Evolutionary conservation across 805 yeast species (phyloP), one percentile per base, ranked within the genome.

Genomic region (Wickerhamiella kazuoi): DNA sequence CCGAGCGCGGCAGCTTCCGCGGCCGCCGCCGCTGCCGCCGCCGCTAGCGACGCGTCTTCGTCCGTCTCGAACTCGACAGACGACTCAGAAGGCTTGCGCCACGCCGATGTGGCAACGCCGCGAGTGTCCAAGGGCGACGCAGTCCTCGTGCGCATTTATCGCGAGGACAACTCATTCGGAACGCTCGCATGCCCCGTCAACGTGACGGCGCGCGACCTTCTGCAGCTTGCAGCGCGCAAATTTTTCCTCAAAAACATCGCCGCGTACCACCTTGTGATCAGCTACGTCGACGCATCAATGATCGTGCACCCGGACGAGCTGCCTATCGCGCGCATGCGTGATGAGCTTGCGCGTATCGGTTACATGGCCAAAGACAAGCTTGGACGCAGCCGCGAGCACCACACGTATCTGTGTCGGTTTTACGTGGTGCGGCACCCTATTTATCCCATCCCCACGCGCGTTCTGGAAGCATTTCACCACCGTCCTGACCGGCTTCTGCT

Each of bases 151-250:
- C 73, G 94, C 44, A 76, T 87, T 1, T 84, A 79, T 61, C 74
- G 79, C 42, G 79, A 74, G 38, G 93, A 81, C 42, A 86, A 83
- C 49, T 79, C 84, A 9, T 81, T 83, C 46, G 79, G 90, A 14
- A 81, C 94, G 1, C 61, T 87, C 17, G 73, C 84, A 14, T 77
- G 93, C 52, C 72, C 87, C 0, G 66, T 79, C 26, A 80, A 78
- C 42, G 79, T 84, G 1, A 72, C 87, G 0, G 80, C 83, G 0
- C 68, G 73, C 6, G 93, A 83, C 36, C 61, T 90, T 38, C 62
- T 87, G 30, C 72, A 71, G 24, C 67, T 71, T 36, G 69, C 83
- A 19, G 80, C 79, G 46, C 72, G 79, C 43, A 86, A 87, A 57
- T 79, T 84, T 51, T 50, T 50, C 35, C 41, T 50, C 16, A 35